These are phyloP conservation scores for Rhazya stricta DNA, from an alignment of 257 asterid species.

Conservation along the genomic window DNA sequence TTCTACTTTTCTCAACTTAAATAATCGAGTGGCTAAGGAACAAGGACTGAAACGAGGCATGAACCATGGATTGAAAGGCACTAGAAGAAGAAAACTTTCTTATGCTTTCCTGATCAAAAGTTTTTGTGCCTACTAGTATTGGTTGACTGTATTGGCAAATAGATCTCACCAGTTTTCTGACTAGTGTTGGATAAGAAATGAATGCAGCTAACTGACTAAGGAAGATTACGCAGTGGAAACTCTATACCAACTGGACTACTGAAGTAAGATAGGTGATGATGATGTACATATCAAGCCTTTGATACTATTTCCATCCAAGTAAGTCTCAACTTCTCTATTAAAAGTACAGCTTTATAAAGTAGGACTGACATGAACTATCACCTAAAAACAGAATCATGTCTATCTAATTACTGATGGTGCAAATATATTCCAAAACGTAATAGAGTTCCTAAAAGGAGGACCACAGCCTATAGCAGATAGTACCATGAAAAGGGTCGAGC, in stretches of 20 bases:
- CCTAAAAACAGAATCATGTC: too few relatives aligned
- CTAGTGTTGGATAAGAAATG: not conserved
- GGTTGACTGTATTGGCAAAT: not conserved
- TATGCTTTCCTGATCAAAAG: not conserved
- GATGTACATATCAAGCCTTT: not conserved
- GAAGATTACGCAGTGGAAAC: not conserved
- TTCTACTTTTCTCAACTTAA: too few relatives aligned
- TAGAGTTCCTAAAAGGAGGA: not conserved
- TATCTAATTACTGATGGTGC: not conserved
- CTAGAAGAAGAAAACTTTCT: too few relatives aligned
- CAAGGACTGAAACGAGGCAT: too few relatives aligned
- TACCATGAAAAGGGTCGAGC: not conserved
- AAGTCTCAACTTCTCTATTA: not conserved
- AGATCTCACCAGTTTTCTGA: not conserved
- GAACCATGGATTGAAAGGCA: too few relatives aligned
- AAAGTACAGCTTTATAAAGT: not conserved
- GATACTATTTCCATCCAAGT: not conserved
- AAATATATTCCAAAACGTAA: not conserved
- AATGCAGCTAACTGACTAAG: not conserved
- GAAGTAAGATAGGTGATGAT: not conserved
- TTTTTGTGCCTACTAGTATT: not conserved
- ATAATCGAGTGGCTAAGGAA: too few relatives aligned
- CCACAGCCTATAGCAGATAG: not conserved
- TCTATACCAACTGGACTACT: not conserved
- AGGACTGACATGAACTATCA: not conserved